These are phyloP conservation scores for Casuarina cunninghamiana DNA, from an alignment of 306 rosid genomes.

Conservation along the genomic window DNA sequence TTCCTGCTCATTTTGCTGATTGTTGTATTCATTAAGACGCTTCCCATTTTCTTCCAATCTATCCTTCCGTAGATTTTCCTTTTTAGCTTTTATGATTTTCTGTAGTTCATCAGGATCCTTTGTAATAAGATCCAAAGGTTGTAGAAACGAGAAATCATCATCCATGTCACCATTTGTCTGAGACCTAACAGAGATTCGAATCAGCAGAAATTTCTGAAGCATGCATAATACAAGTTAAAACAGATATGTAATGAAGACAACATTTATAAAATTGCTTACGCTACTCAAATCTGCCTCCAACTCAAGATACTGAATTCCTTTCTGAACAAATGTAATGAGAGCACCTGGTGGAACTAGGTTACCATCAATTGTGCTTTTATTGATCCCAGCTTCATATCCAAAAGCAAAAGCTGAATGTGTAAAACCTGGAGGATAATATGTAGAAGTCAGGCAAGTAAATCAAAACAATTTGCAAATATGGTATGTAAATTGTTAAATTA, in stretches of 20 bases:
- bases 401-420: conserved; percentile 71
- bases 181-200: conserved; percentile 40
- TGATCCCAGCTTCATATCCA: conserved; percentile 66
- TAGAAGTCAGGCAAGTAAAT: not conserved
- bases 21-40: conserved; percentile 31
- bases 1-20: conserved; percentile 31
- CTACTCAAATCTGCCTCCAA: conserved; percentile 61
- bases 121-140: conserved; percentile 69
- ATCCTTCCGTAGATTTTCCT: conserved; percentile 45
- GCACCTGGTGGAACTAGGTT: conserved; percentile 68
- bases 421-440: conserved; percentile 41
- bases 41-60: conserved; percentile 37
- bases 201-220: conserved; percentile 33
- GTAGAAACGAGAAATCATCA: conserved; percentile 62
- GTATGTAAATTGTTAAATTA: not conserved
- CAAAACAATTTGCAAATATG: not conserved
- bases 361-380: conserved; percentile 45
- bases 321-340: conserved; percentile 59
- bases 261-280: conserved; percentile 39
- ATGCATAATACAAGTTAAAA: not conserved
- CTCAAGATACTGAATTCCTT: conserved; percentile 69
- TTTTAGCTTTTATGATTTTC: conserved; percentile 48
- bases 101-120: conserved; percentile 55
- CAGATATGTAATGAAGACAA: conserved; percentile 1
- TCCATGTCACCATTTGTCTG: conserved; percentile 66